Evolutionary conservation across 1,284 basidiomycete species (phyloP), one percentile per base, ranked within the genome.

Genomic region (Heterobasidion irregulare): DNA sequence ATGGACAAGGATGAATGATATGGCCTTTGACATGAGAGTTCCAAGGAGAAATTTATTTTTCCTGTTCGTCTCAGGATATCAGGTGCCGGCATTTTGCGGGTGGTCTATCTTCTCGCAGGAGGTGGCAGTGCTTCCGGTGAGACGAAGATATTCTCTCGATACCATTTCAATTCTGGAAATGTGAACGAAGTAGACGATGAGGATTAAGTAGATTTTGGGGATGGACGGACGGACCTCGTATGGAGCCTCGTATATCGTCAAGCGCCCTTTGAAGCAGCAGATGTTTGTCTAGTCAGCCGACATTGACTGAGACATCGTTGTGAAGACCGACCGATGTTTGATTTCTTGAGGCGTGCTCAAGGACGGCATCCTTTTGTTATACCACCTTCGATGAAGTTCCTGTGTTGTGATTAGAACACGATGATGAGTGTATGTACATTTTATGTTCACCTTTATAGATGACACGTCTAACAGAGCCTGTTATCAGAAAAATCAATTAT

Each of bases 351-450:
- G n/a, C 38, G 46, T 61, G 55, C 59, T 64, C 58, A 61, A 66
- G 44, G 65, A 65, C 38, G 62, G 57, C 8, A 62, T 57, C 9
- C 59, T 61, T 2, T 60, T 58, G 7, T 77, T 75, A 63, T 84
- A 91, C 86, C 92, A 93, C 61, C 91, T 79, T 10, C 84, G 76
- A 8, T 76, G 76, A 18, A 92, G 67, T 65, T 92, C 86, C 87
- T 93, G 57, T 6, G 53, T 50, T 54, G 32, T 54, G 53, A 52
- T 48, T 8, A 48, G 38, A n/a, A 50, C 2, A 9, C 26, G 15
- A 36, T 8, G 8, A 16, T 8, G 32, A 12, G 38, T 5, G 19
- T 13, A 4, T 8, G 9, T 18, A 6, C 26, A 26, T 26, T 12
- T 41, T 41, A 33, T 34, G 26, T 43, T 44, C 61, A 83, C 89